Evolutionary conservation across 2,329 filamentous ascomycete species (phyloP).

Genomic region (Aspergillus novofumigatus): DNA sequence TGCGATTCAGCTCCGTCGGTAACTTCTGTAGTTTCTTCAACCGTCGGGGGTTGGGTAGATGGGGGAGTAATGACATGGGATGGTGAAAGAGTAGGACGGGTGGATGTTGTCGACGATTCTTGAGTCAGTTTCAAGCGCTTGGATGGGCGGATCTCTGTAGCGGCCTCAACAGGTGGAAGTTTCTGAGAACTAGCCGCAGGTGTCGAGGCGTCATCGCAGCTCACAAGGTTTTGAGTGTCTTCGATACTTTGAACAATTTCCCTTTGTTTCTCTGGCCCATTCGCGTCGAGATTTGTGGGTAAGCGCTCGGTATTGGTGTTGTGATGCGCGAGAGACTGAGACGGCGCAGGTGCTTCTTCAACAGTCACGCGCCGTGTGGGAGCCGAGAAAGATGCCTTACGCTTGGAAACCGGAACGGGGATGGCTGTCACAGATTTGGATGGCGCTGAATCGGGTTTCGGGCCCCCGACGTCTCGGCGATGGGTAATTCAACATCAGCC

Average conservation of each 20-base stretch:
- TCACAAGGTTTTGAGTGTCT: slow-evolving; percentile 3
- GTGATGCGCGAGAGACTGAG: slow-evolving; percentile 14
- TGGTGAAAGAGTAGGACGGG: background rate
- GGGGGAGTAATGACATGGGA: slow-evolving; percentile 19
- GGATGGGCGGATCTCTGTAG: slow-evolving; percentile 21
- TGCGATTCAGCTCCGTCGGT: slow-evolving; percentile 16
- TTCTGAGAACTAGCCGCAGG: slow-evolving; percentile 4
- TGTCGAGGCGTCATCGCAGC: slow-evolving; percentile 4
- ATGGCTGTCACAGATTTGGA: slow-evolving; percentile 17
- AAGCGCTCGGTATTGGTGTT: slow-evolving; percentile 11
- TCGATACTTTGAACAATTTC: slow-evolving; percentile 4
- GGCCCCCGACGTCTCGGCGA: slow-evolving; percentile 12
- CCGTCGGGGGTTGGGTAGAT: slow-evolving; percentile 20
- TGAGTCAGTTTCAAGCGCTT: slow-evolving; percentile 25
- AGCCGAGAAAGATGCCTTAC: slow-evolving; percentile 22
- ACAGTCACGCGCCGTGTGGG: slow-evolving; percentile 5
- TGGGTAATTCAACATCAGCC: slow-evolving; percentile 15
- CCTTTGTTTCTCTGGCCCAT: slow-evolving; percentile 8
- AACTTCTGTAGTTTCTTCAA: slow-evolving; percentile 17
- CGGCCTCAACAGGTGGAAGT: slow-evolving; percentile 3
- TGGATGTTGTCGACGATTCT: slow-evolving; percentile 1
- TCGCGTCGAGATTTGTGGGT: slow-evolving; percentile 11
- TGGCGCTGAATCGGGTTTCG: background rate
- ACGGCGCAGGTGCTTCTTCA: slow-evolving; percentile 10
- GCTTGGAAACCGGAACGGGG: slow-evolving; percentile 26